Evolutionary conservation across 768 basidiomycete genomes (phyloP).

Genomic region (Mycena metata): DNA sequence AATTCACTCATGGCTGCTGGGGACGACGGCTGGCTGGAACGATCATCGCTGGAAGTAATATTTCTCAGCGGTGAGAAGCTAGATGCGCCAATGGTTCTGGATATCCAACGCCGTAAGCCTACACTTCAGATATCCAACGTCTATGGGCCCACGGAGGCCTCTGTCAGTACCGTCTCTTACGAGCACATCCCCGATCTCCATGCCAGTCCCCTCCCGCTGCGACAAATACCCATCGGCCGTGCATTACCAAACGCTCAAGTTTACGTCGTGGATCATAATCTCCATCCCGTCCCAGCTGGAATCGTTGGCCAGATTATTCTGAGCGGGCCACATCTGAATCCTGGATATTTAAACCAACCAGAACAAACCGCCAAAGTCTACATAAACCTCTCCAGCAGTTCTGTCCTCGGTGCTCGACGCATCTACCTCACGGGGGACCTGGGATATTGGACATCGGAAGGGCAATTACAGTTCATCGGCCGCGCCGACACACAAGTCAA

Average conservation of each 20-base stretch:
- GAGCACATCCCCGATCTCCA: conserved; percentile 3
- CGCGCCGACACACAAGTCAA: conserved; percentile 12
- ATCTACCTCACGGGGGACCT: conserved; percentile 12
- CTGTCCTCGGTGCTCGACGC: conserved; percentile 9
- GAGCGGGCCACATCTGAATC: conserved; percentile 8
- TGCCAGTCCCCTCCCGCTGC: conserved; percentile 12
- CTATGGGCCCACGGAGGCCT: conserved; percentile 11
- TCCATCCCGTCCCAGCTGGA: conserved; percentile 14
- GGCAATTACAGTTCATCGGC: conserved; percentile 10
- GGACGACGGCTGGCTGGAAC: conserved; percentile 11
- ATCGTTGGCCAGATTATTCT: conserved; percentile 13
- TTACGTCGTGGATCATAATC: conserved; percentile 11
- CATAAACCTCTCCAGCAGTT: conserved; percentile 9
- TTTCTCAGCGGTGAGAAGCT: conserved; percentile 1
- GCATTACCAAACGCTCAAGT: conserved; percentile 7
- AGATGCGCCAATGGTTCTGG: not conserved
- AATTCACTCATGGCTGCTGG: conserved; percentile 13
- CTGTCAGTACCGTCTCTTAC: conserved; percentile 1
- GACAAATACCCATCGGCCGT: conserved; percentile 13
- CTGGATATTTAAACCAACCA: conserved; percentile 8
- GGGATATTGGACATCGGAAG: conserved; percentile 15
- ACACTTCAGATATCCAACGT: conserved; percentile 3
- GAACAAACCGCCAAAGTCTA: conserved; percentile 7
- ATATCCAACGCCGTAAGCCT: conserved; percentile 8
- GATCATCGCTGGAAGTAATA: conserved; percentile 14